Evolutionary conservation across 148 eudicot species (phyloP), one percentile per base, ranked within the genome.

Genomic region (Vaccinium vitisidaea): DNA sequence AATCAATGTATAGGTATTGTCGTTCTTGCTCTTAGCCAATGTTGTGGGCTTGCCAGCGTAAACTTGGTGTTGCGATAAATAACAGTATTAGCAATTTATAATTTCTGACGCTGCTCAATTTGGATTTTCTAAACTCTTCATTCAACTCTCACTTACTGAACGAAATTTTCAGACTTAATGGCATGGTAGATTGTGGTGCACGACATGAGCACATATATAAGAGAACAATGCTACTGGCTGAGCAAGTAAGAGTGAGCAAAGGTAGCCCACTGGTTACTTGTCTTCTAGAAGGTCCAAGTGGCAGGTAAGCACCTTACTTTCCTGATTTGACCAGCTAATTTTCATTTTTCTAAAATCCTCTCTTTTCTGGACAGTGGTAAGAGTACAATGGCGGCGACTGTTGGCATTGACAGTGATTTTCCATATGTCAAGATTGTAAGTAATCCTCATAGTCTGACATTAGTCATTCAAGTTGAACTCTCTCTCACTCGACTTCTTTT

Each of bases 391-490:
- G 98, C 99, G 70, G 96, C 99, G 77, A 93, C 94, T 75, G 92
- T 95, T 88, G 99, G 99, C 83, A 93, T 97, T 83, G 94, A 93
- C 85, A 97, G 99, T 89, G 99, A 94, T 84, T 97, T 94, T 80
- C 98, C 99, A 14, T 97, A 92, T 91, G 99, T 97, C 82, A 95
- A 97, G 91, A 97, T 94, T 81, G 99, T 97, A 89, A 90, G 98
- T 88, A 61, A 61, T 84, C 59, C 50, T 83, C 39, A 32, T 74
- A 75, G 56, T 79, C 39, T 73, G 75, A 21, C 83, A 70, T 50
- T 39, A 80, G 18, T 27, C 18, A 71, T 87, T 61, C 71, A 63
- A 50, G 49, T 54, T 18, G 27, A 32, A 10, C 21, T 8, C 61
- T 56, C 25, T 48, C 79, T 21, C 32, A 58, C 84, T 30, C 81